These are phyloP conservation scores for Cymbopogon citratus DNA, from an alignment of 176 grass and related monocot species.

Conservation along the genomic window DNA sequence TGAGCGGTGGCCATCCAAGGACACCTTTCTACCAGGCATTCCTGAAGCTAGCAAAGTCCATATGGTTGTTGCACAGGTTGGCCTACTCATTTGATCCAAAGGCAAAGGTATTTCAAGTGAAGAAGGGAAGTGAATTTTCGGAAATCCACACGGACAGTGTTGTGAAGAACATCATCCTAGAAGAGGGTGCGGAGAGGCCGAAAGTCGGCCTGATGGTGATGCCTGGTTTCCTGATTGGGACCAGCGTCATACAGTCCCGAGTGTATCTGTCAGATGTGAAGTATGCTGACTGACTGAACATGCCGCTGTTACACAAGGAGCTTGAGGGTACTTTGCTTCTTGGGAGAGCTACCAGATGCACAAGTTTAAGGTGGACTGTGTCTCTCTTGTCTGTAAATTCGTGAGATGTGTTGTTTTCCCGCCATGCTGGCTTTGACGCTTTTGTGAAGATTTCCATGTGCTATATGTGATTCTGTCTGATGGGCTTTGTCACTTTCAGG, in stretches of 20 bases:
- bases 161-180: conserved; percentile 53
- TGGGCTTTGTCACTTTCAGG: background rate
- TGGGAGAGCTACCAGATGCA: background rate
- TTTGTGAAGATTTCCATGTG: conserved; percentile 3
- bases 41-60: conserved; percentile 77
- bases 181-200: conserved; percentile 50
- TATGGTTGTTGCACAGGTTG: conserved; percentile 85
- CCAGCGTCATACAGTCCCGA: conserved; percentile 53
- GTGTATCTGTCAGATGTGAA: conserved; percentile 72
- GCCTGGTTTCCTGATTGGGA: conserved; percentile 81
- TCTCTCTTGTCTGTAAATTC: conserved; percentile 18
- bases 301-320: background rate
- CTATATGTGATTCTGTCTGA: background rate
- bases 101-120: conserved; percentile 71
- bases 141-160: conserved; percentile 90
- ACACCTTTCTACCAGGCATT: conserved; percentile 95
- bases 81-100: conserved; percentile 71
- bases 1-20: conserved; percentile 84
- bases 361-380: background rate
- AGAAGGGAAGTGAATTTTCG: conserved; percentile 56
- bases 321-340: background rate
- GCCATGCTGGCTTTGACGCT: background rate
- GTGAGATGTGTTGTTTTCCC: background rate
- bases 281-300: conserved; percentile 57
- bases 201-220: conserved; percentile 87